Evolutionary conservation across 495 filamentous ascomycete species (phyloP), one percentile per base, ranked within the genome.

Genomic region (Aspergillus campestris): DNA sequence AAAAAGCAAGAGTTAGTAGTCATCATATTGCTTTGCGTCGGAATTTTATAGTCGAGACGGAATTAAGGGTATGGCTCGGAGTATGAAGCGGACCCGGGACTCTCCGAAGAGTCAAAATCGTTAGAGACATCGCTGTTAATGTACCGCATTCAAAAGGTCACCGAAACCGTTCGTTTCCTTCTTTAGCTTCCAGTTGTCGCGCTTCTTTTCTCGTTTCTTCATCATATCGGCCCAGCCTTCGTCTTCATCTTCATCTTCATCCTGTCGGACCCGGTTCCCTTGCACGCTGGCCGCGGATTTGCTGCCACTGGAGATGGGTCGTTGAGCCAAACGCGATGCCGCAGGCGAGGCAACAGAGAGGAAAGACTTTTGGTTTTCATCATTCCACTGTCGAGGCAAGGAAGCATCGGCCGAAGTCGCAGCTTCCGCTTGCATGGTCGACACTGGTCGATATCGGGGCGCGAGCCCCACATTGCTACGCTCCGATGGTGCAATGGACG

Each of bases 401-500:
- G 77, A 72, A 1, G 80, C 77, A 54, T 72, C 44, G 66, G 60
- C 14, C 68, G 76, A 8, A 72, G 52, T 57, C 56, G 35, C 64
- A 49, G 45, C 61, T 4, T 70, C 48, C 55, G 57, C 47, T 50
- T 58, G 49, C 32, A 69, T 58, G 18, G 60, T 64, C 2, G 87
- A 90, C 0, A 98, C 89, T 0, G 94, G 90, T 10, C 94, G 81
- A 65, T 98, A 98, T n/a, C 92, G 81, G 31, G 87, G 81, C 18
- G 91, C 86, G 39, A 91, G 69, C 3, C 92, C 94, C 45, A 96
- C 74, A 60, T 89, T 97, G 66, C 87, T 95, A 40, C 92, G 83
- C 66, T 98, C 92, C 1, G 86, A 94, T 5, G 92, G 94, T 5
- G 92, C 90, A 45, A 97, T 91, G 4, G 82, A 86, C 3, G 84